Evolutionary conservation across 108 stramenopile species (phyloP).

Genomic region (Skeletonema tropicum): DNA sequence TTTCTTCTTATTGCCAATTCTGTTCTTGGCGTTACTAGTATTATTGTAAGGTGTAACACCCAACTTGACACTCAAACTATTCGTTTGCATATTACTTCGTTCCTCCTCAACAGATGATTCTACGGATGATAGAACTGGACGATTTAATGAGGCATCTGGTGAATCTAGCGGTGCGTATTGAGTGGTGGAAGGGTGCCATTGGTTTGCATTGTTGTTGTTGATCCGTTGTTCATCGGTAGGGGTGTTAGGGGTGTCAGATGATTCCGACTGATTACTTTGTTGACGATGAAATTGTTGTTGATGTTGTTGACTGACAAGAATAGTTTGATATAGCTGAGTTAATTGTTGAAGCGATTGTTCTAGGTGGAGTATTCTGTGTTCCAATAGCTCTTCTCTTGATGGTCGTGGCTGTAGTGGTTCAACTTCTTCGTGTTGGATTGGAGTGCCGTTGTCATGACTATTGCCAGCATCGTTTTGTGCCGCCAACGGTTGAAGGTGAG

Average conservation of each 20-base stretch:
- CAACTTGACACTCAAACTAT: conserved; percentile 2
- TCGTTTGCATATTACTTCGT: background rate
- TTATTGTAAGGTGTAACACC: background rate
- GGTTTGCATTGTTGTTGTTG: background rate
- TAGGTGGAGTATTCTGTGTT: background rate
- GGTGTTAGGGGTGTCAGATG: background rate
- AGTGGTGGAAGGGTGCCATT: background rate
- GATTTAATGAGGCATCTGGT: background rate
- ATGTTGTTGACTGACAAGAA: background rate
- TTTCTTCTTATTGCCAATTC: background rate
- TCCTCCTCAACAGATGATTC: background rate
- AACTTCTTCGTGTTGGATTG: background rate
- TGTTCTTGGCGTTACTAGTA: background rate
- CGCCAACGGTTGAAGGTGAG: too few relatives aligned
- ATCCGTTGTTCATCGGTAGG: background rate
- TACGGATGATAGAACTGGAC: background rate
- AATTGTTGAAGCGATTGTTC: conserved; percentile 3
- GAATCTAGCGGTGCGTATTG: conserved; percentile 3
- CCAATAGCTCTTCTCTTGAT: conserved; percentile 1
- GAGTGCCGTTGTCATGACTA: background rate
- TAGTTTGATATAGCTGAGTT: conserved; percentile 6
- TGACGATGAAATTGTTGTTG: background rate
- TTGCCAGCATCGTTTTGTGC: background rate
- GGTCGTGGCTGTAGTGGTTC: background rate
- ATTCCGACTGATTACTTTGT: background rate